Evolutionary conservation across 2,329 filamentous ascomycete species (phyloP).

Genomic region (Colletotrichum agaves): DNA sequence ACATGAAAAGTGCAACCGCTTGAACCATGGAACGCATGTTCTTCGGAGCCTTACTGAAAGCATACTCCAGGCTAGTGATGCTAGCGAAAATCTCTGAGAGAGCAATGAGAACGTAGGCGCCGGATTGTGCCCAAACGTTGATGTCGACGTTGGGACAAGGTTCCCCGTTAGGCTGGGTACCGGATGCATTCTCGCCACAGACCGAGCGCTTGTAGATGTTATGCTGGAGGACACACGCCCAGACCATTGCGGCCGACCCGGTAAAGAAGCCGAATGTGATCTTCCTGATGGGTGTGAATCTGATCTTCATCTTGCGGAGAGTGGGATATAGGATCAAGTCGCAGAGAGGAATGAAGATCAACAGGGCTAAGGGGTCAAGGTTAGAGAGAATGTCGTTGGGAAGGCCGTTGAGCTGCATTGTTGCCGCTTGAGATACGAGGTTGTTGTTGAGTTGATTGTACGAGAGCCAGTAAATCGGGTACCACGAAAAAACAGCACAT

Average conservation of each 20-base stretch:
- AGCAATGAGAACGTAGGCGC: conserved; percentile 60
- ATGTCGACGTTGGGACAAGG: conserved; percentile 61
- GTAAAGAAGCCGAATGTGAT: conserved; percentile 77
- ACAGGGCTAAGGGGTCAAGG: conserved; percentile 82
- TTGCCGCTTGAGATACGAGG: conserved; percentile 70
- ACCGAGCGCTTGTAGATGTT: conserved; percentile 72
- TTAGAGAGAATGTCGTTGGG: conserved; percentile 83
- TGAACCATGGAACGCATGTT: conserved; percentile 82
- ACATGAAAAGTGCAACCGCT: conserved; percentile 75
- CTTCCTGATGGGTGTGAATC: conserved; percentile 80
- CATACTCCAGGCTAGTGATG: conserved; percentile 75
- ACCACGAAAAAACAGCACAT: conserved; percentile 76
- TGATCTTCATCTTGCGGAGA: conserved; percentile 71
- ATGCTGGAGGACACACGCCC: conserved; percentile 64
- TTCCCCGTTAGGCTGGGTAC: conserved; percentile 35
- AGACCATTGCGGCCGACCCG: conserved; percentile 69
- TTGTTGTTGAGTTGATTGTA: conserved; percentile 67
- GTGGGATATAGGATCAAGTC: conserved; percentile 74
- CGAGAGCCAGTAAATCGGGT: conserved; percentile 69
- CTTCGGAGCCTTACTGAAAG: conserved; percentile 78
- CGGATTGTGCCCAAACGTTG: conserved; percentile 71
- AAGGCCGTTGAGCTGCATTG: conserved; percentile 74
- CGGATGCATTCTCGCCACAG: conserved; percentile 61
- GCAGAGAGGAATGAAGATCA: conserved; percentile 80
- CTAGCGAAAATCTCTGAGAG: conserved; percentile 61